phyloP scores from a whole-genome alignment of 2,329 filamentous ascomycete species.

The Pestalotiopsis sp. region DNA sequence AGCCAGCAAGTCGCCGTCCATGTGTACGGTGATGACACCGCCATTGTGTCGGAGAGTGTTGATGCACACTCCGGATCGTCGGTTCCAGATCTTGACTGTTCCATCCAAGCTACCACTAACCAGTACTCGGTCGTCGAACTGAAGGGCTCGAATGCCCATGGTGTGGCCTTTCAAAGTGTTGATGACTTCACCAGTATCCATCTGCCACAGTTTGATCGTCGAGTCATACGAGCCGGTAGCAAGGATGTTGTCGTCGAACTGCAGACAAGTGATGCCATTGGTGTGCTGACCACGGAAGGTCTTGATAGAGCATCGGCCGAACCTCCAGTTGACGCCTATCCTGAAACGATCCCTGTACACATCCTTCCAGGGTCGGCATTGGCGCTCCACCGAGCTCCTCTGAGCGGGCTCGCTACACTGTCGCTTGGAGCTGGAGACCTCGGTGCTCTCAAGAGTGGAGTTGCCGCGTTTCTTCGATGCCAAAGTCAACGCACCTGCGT shows the following conservation, averaged over 20 bases:
- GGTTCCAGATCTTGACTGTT: slow-evolving; percentile 94
- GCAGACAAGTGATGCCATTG: slow-evolving; percentile 74
- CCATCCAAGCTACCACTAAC: slow-evolving; percentile 88
- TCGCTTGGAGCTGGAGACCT: slow-evolving; percentile 31
- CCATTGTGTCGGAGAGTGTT: slow-evolving; percentile 78
- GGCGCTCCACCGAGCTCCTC: slow-evolving; percentile 36
- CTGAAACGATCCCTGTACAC: slow-evolving; percentile 95
- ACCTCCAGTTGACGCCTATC: slow-evolving; percentile 97
- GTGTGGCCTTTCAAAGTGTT: slow-evolving; percentile 84
- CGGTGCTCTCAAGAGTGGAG: slow-evolving; percentile 26
- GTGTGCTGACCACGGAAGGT: slow-evolving; percentile 79
- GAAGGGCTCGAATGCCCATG: slow-evolving; percentile 81
- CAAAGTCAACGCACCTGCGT: slow-evolving; percentile 8
- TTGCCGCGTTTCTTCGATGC: slow-evolving; percentile 34
- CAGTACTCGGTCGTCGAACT: slow-evolving; percentile 90
- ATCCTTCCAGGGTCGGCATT: slow-evolving; percentile 85
- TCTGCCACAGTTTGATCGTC: slow-evolving; percentile 95
- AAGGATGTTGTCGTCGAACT: slow-evolving; percentile 83
- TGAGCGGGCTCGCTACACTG: slow-evolving; percentile 27
- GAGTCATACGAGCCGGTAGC: slow-evolving; percentile 94
- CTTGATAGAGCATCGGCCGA: slow-evolving; percentile 83
- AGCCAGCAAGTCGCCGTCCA: slow-evolving; percentile 80
- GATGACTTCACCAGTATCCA: slow-evolving; percentile 82
- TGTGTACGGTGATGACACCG: slow-evolving; percentile 86
- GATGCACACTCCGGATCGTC: slow-evolving; percentile 85